A percentile compares a stretch with the other conserved stretches of the same genome.
Evolutionary conservation across 331 rosid species (phyloP).

Genomic region (Stylosanthes scabra): DNA sequence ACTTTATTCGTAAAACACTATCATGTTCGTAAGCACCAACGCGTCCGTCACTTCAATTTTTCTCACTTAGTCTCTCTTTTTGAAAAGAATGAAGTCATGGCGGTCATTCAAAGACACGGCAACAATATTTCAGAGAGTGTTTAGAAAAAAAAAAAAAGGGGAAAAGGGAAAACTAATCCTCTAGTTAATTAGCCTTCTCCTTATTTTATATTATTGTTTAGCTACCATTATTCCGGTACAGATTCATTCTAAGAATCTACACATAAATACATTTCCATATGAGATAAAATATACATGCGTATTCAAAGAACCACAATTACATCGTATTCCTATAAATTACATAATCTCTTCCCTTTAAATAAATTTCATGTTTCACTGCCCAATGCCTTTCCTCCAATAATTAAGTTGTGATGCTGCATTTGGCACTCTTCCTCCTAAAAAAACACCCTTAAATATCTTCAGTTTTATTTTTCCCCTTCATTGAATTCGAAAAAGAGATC

Average conservation of each 20-base stretch:
- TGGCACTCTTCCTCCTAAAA: conserved; percentile 12
- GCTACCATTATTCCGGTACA: background rate
- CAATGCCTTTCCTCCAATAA: background rate
- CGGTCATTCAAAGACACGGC: no score
- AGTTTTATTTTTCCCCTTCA: background rate
- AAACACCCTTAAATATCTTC: background rate
- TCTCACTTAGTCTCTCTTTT: background rate
- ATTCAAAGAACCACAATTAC: background rate
- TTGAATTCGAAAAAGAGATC: background rate
- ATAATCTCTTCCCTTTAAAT: background rate
- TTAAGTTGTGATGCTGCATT: background rate
- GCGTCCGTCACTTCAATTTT: no score
- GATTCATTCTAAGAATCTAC: background rate
- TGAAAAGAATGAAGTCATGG: no score
- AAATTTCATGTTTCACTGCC: conserved; percentile 25
- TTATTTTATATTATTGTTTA: no score
- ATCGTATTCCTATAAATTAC: background rate
- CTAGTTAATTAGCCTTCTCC: no score
- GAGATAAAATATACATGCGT: no score
- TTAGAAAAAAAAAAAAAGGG: no score
- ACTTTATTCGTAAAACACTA: no score
- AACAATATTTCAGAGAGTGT: no score
- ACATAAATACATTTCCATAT: background rate
- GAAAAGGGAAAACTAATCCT: no score
- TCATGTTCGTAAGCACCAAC: no score